Evolutionary conservation across 2,329 filamentous ascomycete species (phyloP), one percentile per base, ranked within the genome.

Genomic region (Microcera coccophila): DNA sequence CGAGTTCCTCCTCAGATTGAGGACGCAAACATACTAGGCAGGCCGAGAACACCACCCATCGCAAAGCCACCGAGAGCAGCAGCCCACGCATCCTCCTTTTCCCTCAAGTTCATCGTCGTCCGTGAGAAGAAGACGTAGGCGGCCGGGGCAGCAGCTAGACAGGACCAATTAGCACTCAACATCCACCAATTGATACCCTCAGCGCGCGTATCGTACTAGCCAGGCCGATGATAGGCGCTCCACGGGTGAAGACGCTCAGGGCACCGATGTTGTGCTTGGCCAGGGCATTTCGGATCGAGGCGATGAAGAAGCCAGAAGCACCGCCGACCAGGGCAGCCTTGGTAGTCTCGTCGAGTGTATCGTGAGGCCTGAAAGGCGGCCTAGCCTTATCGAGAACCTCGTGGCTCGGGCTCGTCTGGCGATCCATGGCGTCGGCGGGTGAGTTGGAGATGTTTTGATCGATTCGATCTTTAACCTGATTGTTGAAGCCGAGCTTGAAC

Each of bases 281-380:
- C 57, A 96, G 78, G 45, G 90, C 88, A 73, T 95, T 97, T 73
- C 90, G 87, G 53, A 95, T 76, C 42, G 86, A 84, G 38, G 88
- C 85, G 47, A 85, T 65, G 66, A 89, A 76, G 62, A 86, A 70
- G 58, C 90, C 90, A 47, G 78, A 78, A 46, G 72, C 71, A 60
- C 82, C 81, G 48, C 84, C 82, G 57, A 88, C 68, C 51, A 82
- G 60, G 31, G 77, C 79, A 48, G 81, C 80, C 63, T 79, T 81
- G 62, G 84, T 70, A 38, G 84, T 78, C 50, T 77, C 75, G 53
- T 77, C 75, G 57, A 95, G 68, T 54, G 88, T 82, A 76, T 95
- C 87, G 66, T 83, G 80, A 37, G 85, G 81, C 52, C 86, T 79
- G 68, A 85, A 94, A 49, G 63, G 47, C 48, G 49, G 48, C 12